A percentile compares a stretch with the other conserved stretches of the same genome.
Conservation (phyloP, 2,329 filamentous ascomycete genomes). For the Sclerotinia borealis region DNA sequence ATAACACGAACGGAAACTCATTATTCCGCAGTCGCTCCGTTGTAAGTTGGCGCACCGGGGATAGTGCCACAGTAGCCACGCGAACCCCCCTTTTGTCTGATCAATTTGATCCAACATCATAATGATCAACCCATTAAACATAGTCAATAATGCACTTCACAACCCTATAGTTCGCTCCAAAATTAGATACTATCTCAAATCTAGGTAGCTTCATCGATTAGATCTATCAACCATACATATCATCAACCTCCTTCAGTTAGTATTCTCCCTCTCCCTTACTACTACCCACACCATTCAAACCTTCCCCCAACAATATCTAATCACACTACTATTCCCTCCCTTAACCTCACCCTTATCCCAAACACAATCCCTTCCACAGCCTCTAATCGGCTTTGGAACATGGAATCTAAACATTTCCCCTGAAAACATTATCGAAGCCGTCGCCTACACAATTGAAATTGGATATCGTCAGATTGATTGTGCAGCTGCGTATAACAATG, state of each 20-base stretch:
- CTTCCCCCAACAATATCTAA: neutral
- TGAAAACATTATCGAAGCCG: constrained; percentile 9
- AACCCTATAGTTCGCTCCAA: too few relatives aligned
- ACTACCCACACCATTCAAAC: neutral
- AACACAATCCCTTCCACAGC: neutral
- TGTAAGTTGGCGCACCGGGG: too few relatives aligned
- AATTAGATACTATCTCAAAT: neutral
- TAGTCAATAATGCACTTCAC: too few relatives aligned
- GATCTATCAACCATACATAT: neutral
- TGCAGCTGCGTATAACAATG: constrained; percentile 19
- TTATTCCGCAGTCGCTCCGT: too few relatives aligned
- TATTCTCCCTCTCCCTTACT: neutral
- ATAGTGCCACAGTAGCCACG: too few relatives aligned
- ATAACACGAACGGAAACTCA: too few relatives aligned
- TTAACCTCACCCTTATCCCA: neutral
- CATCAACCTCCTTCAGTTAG: neutral
- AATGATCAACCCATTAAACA: too few relatives aligned
- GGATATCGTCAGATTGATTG: constrained; percentile 25
- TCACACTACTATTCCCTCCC: neutral
- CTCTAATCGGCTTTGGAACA: constrained; percentile 12
- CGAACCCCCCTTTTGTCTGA: too few relatives aligned
- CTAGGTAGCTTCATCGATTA: neutral
- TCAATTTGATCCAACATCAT: too few relatives aligned
- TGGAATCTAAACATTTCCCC: constrained; percentile 6
- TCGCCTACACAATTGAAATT: constrained; percentile 18